These are phyloP conservation scores for Magnolia sinica DNA, from an alignment of 164 flowering plant species.

Conservation along the genomic window DNA sequence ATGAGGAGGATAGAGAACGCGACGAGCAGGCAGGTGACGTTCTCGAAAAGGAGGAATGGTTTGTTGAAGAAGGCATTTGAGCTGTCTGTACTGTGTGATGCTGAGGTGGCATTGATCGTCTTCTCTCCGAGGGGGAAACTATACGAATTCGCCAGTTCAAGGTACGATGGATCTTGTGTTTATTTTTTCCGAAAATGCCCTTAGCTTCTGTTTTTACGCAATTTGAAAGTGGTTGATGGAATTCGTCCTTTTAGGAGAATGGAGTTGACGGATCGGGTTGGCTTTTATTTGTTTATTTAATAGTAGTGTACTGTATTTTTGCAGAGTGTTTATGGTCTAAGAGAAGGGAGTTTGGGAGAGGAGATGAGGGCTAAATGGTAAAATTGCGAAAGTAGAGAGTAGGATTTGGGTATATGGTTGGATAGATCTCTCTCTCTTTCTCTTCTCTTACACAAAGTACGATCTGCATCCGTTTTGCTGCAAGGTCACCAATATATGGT, in stretches of 20 bases:
- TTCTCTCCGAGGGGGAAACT: constrained; percentile 8
- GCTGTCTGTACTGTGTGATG: constrained; percentile 13
- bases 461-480: too few species aligned
- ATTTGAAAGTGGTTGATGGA: neutral
- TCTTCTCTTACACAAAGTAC: too few species aligned
- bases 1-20: constrained; percentile 10
- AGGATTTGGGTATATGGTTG: too few species aligned
- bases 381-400: too few species aligned
- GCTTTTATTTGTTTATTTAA: too few species aligned
- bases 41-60: constrained; percentile 7
- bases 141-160: constrained; percentile 8
- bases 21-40: constrained; percentile 10
- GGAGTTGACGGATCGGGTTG: neutral
- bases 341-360: too few species aligned
- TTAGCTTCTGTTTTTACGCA: neutral
- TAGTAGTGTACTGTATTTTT: too few species aligned
- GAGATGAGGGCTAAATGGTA: too few species aligned
- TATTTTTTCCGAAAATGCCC: neutral
- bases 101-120: constrained; percentile 6
- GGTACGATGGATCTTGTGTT: neutral
- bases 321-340: too few species aligned
- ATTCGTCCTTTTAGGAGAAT: neutral
- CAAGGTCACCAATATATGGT: too few species aligned
- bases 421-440: too few species aligned
- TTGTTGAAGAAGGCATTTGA: constrained; percentile 9